Base-by-base conservation (phyloP, 2,329 filamentous ascomycete genomes). In the Exophiala sideris region DNA sequence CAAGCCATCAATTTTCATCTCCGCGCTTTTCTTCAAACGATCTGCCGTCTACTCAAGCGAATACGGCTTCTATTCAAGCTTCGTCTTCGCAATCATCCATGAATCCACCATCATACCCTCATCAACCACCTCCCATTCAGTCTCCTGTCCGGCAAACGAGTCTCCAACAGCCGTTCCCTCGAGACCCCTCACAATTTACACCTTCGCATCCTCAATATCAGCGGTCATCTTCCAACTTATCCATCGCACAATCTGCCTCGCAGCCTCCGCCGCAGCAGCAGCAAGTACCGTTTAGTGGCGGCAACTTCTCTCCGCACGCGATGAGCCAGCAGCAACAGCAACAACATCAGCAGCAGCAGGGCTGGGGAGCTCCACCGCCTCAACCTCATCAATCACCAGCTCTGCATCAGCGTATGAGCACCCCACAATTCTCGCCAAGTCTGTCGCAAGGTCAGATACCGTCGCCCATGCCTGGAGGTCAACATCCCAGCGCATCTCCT, bases 101-200 rank as follows among this genome's bases (percentile, higher is more conserved):
- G 64, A 58, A 65, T 82, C 1, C 95, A 91, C 71, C 83, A 85
- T 50, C 87, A 86, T 81, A 88, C 50, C 77, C 85, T 47, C 85
- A 88, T 66, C 80, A 86, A 34, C 88, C 88, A 66, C 86, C 83
- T 66, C 79, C 85, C 36, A 83, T 91, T 67, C 87, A 89, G 67
- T 86, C 89, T 20, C 84, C 85, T 20, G 84, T 90, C 70, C 83
- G 88, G 71, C 79, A 81, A 67, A 52, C 50, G 18, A 57, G 48
- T 39, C 85, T 87, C 73, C 81, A 82, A 59, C 82, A 84, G 35
- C 73, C 76, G 67, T 73, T 83, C 69, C 72, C 77, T 33, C 74
- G 80, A 45, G 78, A 82, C 55, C 81, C 87, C 66, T 82, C 88
- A 70, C 85, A 85, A 64, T 80, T 81, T 61, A 80, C 85, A 4